These are phyloP conservation scores for Colletotrichum sp. DNA, from an alignment of 2,329 filamentous ascomycete species.

Conservation along the genomic window DNA sequence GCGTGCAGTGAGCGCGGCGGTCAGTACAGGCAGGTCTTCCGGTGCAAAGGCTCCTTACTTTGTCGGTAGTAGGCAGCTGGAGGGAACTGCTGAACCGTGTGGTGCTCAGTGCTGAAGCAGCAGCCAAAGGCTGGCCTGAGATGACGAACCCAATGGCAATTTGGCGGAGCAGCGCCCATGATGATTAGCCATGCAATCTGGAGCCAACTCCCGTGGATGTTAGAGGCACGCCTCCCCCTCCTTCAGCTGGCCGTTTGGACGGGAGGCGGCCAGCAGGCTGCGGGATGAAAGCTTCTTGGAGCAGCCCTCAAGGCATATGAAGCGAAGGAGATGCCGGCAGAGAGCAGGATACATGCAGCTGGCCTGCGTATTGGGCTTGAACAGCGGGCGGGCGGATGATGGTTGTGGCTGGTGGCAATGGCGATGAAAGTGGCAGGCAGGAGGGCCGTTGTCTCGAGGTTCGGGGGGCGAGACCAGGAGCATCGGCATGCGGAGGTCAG, in stretches of 20 bases:
- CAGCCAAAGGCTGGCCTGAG: not conserved
- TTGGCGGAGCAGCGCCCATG: not conserved
- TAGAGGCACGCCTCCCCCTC: not conserved
- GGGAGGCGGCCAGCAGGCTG: not conserved
- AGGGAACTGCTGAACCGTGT: conserved; percentile 16
- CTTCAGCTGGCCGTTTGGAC: not conserved
- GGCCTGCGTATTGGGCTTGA: not conserved
- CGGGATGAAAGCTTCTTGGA: not conserved
- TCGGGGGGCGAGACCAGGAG: not conserved
- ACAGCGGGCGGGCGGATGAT: not conserved
- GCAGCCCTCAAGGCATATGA: not conserved
- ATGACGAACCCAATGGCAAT: not conserved
- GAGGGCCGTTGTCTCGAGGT: not conserved
- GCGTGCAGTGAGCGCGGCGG: not conserved
- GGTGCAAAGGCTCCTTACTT: not conserved
- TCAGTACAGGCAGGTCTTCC: not conserved
- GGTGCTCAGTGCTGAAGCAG: not conserved
- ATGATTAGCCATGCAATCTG: not conserved
- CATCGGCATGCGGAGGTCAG: not conserved
- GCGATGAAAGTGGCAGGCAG: not conserved
- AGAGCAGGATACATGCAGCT: not conserved
- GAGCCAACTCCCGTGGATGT: not conserved
- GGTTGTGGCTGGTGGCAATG: not conserved
- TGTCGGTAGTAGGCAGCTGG: not conserved
- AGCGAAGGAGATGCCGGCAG: not conserved